Conservation (phyloP, 2,329 filamentous ascomycete genomes). For the Trichoderma citrinoviride region DNA sequence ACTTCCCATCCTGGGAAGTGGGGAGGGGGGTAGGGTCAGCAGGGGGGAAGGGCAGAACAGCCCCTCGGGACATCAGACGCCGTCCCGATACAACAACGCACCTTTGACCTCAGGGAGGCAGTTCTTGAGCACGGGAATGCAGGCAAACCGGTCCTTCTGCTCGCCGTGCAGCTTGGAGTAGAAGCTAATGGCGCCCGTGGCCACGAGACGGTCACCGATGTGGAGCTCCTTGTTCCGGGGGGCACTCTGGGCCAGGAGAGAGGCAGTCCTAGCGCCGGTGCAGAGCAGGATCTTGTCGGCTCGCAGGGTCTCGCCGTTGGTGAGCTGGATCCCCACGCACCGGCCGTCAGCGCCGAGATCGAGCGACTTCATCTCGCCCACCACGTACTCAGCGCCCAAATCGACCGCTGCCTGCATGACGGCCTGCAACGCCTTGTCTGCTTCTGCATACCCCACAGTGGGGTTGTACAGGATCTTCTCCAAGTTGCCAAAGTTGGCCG, state of each 20-base stretch:
- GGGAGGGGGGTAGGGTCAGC: not conserved
- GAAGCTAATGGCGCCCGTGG: slow-evolving; percentile 53
- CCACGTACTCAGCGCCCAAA: slow-evolving; percentile 55
- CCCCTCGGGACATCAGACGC: not conserved
- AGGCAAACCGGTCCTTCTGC: slow-evolving; percentile 47
- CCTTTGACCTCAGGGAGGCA: slow-evolving; percentile 42
- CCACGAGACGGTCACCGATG: slow-evolving; percentile 51
- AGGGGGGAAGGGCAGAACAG: not conserved
- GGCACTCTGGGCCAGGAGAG: slow-evolving; percentile 51
- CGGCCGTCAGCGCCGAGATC: slow-evolving; percentile 45
- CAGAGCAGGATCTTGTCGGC: slow-evolving; percentile 55
- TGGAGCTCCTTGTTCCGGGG: slow-evolving; percentile 50
- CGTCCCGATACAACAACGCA: slow-evolving; percentile 28
- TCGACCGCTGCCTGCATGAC: slow-evolving; percentile 52
- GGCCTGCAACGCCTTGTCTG: slow-evolving; percentile 54
- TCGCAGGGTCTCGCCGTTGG: slow-evolving; percentile 44
- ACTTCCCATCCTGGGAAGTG: not conserved
- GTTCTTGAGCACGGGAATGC: slow-evolving; percentile 55
- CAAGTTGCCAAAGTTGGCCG: slow-evolving; percentile 55
- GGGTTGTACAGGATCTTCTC: slow-evolving; percentile 57
- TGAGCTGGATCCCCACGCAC: slow-evolving; percentile 50
- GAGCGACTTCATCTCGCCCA: slow-evolving; percentile 48
- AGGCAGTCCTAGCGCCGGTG: slow-evolving; percentile 56
- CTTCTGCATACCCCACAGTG: slow-evolving; percentile 58
- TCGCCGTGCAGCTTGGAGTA: slow-evolving; percentile 39